These are phyloP conservation scores for Pilatotrama ljubarskyi DNA, from an alignment of 768 basidiomycete genomes.

Conservation along the genomic window DNA sequence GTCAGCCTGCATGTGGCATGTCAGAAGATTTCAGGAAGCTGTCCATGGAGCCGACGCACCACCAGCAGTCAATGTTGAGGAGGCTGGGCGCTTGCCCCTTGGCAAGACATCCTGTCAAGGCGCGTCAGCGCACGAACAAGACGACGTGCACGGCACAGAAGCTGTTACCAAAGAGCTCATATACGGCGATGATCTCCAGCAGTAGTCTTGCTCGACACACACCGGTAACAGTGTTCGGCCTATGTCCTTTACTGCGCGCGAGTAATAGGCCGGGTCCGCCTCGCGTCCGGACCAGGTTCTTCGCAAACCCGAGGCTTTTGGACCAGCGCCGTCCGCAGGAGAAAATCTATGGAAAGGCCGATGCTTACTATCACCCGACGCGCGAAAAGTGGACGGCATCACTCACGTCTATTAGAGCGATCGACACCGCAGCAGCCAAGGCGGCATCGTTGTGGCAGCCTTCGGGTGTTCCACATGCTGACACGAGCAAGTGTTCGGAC, in stretches of 20 bases:
- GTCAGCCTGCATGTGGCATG: slow-evolving; percentile 27
- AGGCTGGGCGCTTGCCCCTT: slow-evolving; percentile 37
- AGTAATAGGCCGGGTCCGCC: slow-evolving; percentile 43
- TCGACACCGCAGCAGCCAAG: slow-evolving; percentile 31
- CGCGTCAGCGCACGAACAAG: slow-evolving; percentile 10
- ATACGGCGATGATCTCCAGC: slow-evolving; percentile 45
- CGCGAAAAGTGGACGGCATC: slow-evolving; percentile 2
- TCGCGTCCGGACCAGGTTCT: slow-evolving; percentile 40
- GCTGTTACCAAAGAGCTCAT: slow-evolving; percentile 40
- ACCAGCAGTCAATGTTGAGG: slow-evolving; percentile 40
- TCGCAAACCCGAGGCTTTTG: slow-evolving; percentile 40
- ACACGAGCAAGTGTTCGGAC: slow-evolving; percentile 36
- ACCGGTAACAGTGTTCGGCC: slow-evolving; percentile 28
- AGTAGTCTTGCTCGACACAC: slow-evolving; percentile 38
- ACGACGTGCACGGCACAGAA: slow-evolving; percentile 3
- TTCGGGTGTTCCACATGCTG: slow-evolving; percentile 34
- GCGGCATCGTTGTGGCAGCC: slow-evolving; percentile 33
- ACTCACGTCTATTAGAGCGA: slow-evolving; percentile 41
- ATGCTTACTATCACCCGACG: slow-evolving; percentile 10
- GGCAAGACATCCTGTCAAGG: slow-evolving; percentile 36
- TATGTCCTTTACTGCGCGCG: slow-evolving; percentile 32
- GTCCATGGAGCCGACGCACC: slow-evolving; percentile 31
- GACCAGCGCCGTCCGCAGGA: slow-evolving; percentile 41
- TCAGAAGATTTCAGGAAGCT: slow-evolving; percentile 16
- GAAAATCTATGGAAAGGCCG: slow-evolving; percentile 39